Conservation (phyloP, 371 early-diverging fungal species). For the Circinella umbellata region DNA sequence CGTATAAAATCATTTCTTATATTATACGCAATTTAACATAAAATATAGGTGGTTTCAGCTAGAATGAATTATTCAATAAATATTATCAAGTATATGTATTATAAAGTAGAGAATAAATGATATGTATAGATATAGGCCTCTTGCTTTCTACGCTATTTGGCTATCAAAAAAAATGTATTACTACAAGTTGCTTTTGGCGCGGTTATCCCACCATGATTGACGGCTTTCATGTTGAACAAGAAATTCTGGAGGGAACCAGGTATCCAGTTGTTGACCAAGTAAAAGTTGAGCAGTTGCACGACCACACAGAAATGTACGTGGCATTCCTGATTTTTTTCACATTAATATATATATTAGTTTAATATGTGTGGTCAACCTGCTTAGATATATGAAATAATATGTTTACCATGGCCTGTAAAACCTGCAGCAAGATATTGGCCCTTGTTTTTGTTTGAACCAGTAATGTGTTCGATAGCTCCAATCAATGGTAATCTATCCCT, state of each 20-base stretch:
- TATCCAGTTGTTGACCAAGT: slow-evolving; percentile 25
- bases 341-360: not conserved
- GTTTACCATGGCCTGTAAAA: slow-evolving; percentile 37
- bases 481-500: slow-evolving; percentile 49
- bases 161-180: too few relatives aligned
- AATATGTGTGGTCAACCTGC: too few relatives aligned
- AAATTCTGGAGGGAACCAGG: slow-evolving; percentile 30
- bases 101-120: not conserved
- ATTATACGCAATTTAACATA: too few relatives aligned
- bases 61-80: too few relatives aligned
- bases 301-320: slow-evolving; percentile 53
- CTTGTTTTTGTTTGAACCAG: slow-evolving; percentile 14
- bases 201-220: slow-evolving; percentile 12
- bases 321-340: slow-evolving; percentile 47
- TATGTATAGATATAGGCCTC: too few relatives aligned
- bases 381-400: not conserved
- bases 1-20: too few relatives aligned
- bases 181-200: slow-evolving; percentile 12
- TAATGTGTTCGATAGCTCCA: slow-evolving; percentile 28
- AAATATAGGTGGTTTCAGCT: too few relatives aligned
- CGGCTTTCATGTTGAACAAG: slow-evolving; percentile 27
- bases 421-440: slow-evolving; percentile 51
- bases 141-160: too few relatives aligned
- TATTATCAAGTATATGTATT: too few relatives aligned
- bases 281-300: slow-evolving; percentile 45